Base-by-base conservation (phyloP, 1,139 yeast species). In the Kazachstania sp. region DNA sequence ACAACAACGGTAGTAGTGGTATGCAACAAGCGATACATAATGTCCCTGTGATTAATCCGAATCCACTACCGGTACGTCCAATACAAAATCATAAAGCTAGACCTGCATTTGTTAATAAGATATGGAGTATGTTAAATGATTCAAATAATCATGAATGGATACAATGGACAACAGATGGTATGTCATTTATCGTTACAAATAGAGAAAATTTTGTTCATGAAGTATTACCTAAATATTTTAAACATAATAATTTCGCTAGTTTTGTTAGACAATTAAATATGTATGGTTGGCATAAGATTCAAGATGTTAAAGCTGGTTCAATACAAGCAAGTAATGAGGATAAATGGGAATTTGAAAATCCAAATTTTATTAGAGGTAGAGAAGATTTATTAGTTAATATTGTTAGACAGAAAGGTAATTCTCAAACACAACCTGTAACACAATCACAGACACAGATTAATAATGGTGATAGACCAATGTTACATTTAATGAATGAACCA, bases 101-200 rank as follows among this genome's bases (percentile, higher is more conserved):
- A 47, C 95, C 97, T 1, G 94, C 95, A 0, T 92, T 92, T 69
- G 95, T 92, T 5, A 79, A 83, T 72, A 92, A 92, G 64, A 71
- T 92, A 32, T 92, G 97, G 97, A 78, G 83, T 34, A 92, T 92
- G 96, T 90, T 92, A 12, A 88, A 88, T 63, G 97, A 90, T 61
- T 71, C 78, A 0, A 63, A 69, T 1, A 90, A 90, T 63, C 66
- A 74, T 16, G 76, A 81, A 41, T 79, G 81, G 57, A 90, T 92
- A 39, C 73, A 81, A 43, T 92, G 98, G 98, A 74, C 80, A 57
- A 77, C 79, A 2, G 90, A 86, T 63, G 98, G 98, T 2, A 75
- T 80, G 52, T 78, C 94, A 4, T 87, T 92, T 61, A 83, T 86
- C 54, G 95, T 92, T 7, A 76, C 77, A 46, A 86, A 87, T 57